phyloP scores from a whole-genome alignment of 257 asterid genomes.

The Solanum appendiculatum region DNA sequence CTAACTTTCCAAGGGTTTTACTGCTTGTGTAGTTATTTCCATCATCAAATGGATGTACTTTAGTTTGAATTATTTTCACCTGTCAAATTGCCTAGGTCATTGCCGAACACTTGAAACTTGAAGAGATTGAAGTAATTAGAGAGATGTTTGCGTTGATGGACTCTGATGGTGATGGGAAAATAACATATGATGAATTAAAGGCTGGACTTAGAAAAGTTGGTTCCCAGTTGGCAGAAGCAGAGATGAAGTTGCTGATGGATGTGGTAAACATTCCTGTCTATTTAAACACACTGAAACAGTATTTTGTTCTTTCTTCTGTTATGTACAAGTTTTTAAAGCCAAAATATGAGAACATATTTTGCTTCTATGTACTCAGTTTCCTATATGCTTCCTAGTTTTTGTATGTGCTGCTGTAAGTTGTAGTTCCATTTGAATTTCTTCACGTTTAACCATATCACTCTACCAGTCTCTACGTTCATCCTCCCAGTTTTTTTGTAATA shows the following conservation, averaged over 20 bases:
- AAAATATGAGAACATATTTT: background rate
- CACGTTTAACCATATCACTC: background rate
- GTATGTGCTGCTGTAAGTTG: background rate
- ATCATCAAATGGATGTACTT: background rate
- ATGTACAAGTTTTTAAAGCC: background rate
- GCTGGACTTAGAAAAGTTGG: constrained; percentile 88
- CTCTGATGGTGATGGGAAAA: constrained; percentile 84
- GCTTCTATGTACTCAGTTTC: background rate
- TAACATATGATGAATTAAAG: constrained; percentile 77
- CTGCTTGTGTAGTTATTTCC: background rate
- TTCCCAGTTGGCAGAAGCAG: constrained; percentile 96
- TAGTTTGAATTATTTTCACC: background rate
- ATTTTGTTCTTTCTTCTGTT: constrained; percentile 1
- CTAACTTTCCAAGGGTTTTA: background rate
- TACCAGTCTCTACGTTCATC: background rate
- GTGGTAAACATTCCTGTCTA: constrained; percentile 51
- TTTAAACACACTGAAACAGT: background rate
- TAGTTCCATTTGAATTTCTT: background rate
- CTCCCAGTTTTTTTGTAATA: background rate
- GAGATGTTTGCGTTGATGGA: constrained; percentile 97
- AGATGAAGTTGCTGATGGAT: constrained; percentile 93
- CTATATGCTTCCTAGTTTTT: background rate
- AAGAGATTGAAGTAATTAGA: constrained; percentile 89
- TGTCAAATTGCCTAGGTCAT: constrained; percentile 47
- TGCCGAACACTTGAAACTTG: constrained; percentile 81